Conservation (phyloP, 164 flowering plant genomes). For the Vitis riparia region DNA sequence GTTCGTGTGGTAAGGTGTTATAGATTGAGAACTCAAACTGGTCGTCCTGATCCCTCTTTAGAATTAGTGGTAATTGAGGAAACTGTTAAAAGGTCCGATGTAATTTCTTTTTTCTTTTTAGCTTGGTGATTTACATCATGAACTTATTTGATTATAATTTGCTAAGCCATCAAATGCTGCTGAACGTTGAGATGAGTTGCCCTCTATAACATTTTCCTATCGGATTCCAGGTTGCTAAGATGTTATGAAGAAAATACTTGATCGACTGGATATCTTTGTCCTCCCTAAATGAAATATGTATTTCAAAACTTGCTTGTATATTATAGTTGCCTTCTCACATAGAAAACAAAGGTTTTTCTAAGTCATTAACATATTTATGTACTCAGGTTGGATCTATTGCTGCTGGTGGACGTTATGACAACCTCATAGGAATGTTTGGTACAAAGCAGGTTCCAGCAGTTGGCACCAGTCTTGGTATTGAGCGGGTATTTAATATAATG, state of each 20-base stretch:
- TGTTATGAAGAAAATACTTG: no score
- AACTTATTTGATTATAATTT: no score
- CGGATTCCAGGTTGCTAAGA: no score
- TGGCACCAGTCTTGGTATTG: conserved; percentile 94
- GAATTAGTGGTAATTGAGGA: no score
- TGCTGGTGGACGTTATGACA: conserved; percentile 98
- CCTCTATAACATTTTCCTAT: not conserved
- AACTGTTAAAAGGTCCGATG: no score
- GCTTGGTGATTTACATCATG: no score
- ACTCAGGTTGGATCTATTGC: conserved; percentile 95
- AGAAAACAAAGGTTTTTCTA: no score
- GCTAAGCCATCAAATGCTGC: not conserved
- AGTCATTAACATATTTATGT: conserved; percentile 3
- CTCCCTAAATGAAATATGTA: not conserved
- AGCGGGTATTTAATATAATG: conserved; percentile 88
- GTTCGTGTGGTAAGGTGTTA: no score
- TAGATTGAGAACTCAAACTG: no score
- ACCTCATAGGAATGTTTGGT: conserved; percentile 90
- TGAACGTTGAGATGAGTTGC: not conserved
- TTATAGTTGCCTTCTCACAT: not conserved
- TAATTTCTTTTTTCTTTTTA: no score
- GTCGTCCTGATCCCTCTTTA: no score
- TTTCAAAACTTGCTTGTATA: not conserved
- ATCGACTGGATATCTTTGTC: no score
- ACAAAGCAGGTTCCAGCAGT: conserved; percentile 85